Evolutionary conservation across 179 eudicot species (phyloP).

Genomic region (Actinidia polygama): DNA sequence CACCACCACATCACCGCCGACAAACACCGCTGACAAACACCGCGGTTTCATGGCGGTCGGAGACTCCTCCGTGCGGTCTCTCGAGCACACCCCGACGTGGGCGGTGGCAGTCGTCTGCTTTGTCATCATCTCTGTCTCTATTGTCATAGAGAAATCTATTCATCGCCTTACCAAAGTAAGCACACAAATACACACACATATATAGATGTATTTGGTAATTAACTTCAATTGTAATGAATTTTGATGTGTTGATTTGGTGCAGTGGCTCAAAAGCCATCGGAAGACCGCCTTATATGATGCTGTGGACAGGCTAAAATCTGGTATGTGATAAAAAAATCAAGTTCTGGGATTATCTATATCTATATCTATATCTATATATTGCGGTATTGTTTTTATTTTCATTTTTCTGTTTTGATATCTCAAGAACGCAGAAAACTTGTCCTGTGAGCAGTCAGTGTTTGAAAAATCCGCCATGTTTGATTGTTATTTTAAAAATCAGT

Average conservation of each 20-base stretch:
- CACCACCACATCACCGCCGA: background rate
- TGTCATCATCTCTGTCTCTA: slow-evolving; percentile 28
- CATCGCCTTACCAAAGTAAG: slow-evolving; percentile 32
- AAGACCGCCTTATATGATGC: slow-evolving; percentile 29
- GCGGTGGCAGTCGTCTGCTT: slow-evolving; percentile 35
- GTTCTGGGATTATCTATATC: background rate
- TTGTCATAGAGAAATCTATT: slow-evolving; percentile 31
- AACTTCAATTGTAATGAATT: too few species aligned
- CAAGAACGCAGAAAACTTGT: too few species aligned
- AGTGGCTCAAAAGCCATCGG: slow-evolving; percentile 30
- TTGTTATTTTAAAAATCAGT: too few species aligned
- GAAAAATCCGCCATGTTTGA: too few species aligned
- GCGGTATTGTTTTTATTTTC: too few species aligned
- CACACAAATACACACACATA: background rate
- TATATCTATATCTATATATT: background rate
- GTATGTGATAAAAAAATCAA: background rate
- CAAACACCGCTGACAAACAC: background rate
- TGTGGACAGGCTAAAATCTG: slow-evolving; percentile 32
- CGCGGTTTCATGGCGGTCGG: slow-evolving; percentile 20
- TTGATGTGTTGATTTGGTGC: background rate
- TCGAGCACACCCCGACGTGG: slow-evolving; percentile 41
- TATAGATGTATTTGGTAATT: background rate
- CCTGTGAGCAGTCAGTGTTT: too few species aligned
- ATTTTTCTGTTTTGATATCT: too few species aligned
- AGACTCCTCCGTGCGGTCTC: slow-evolving; percentile 2